Percentiles rank a stretch among this genome's conserved stretches.
These are phyloP conservation scores for Lactifluus piperatus DNA, from an alignment of 768 basidiomycete genomes.

Conservation along the genomic window DNA sequence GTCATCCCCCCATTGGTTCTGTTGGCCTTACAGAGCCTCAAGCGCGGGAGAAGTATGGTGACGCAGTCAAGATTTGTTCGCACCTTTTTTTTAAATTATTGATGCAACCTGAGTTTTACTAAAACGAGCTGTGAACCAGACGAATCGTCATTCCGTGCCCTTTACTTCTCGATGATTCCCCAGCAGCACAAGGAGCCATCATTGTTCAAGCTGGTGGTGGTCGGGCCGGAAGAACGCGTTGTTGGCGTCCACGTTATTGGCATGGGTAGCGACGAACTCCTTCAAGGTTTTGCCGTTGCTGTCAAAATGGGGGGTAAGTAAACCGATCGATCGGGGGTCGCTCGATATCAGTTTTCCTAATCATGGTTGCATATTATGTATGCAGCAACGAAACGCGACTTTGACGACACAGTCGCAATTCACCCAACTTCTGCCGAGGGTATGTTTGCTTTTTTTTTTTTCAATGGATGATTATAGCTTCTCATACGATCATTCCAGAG, in stretches of 20 bases:
- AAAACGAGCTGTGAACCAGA: constrained; percentile 38
- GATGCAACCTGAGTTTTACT: neutral
- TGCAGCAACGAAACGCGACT: constrained; percentile 62
- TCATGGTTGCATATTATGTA: neutral
- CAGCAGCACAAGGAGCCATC: constrained; percentile 94
- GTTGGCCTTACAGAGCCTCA: constrained; percentile 92
- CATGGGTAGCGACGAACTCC: constrained; percentile 81
- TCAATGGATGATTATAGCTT: neutral
- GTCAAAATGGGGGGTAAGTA: constrained; percentile 85
- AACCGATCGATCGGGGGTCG: neutral
- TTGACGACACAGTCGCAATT: constrained; percentile 87
- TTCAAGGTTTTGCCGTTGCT: constrained; percentile 97
- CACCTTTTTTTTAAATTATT: constrained; percentile 22
- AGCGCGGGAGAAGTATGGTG: constrained; percentile 82
- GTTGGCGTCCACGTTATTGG: constrained; percentile 96
- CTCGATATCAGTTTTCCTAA: neutral
- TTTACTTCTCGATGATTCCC: constrained; percentile 89
- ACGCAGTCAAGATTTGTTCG: constrained; percentile 85
- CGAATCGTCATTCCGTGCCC: constrained; percentile 68
- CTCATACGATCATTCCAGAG: constrained; percentile 31
- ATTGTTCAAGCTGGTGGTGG: constrained; percentile 83
- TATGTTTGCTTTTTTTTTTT: constrained; percentile 28
- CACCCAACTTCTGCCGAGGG: constrained; percentile 85
- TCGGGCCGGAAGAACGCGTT: constrained; percentile 85
- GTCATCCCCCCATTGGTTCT: constrained; percentile 92